phyloP scores from a whole-genome alignment of 148 eudicot genomes.

The Rhododendron molle region DNA sequence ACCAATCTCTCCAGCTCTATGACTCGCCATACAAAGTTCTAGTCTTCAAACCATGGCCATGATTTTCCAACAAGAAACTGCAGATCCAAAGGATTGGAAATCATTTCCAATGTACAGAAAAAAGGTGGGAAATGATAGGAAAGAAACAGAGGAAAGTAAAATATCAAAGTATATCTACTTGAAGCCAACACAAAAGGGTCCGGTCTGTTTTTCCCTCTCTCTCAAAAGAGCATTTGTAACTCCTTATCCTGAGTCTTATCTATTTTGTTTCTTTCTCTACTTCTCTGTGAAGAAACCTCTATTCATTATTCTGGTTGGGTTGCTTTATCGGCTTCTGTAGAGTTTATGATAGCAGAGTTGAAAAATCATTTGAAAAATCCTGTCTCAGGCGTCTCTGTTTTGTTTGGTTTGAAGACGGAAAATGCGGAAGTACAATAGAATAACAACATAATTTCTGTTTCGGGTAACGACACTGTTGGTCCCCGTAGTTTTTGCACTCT shows the following conservation, averaged over 20 bases:
- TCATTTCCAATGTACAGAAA: neutral
- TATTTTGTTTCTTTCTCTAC: neutral
- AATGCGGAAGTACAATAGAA: slow-evolving; percentile 9
- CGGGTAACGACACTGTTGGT: neutral
- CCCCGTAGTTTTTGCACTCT: neutral
- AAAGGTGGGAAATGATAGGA: no score
- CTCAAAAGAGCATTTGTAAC: neutral
- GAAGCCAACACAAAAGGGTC: slow-evolving; percentile 6
- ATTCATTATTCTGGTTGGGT: slow-evolving; percentile 1
- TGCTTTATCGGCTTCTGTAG: neutral
- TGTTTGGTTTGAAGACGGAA: slow-evolving; percentile 30
- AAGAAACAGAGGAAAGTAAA: neutral
- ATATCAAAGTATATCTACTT: slow-evolving; percentile 17
- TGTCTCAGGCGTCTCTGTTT: slow-evolving; percentile 28
- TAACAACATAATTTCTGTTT: slow-evolving; percentile 1
- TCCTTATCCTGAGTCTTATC: neutral
- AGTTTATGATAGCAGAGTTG: slow-evolving; percentile 24
- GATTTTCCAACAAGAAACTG: neutral
- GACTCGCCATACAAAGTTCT: slow-evolving; percentile 69
- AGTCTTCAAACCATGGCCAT: slow-evolving; percentile 30
- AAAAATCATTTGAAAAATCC: slow-evolving; percentile 23
- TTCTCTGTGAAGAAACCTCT: slow-evolving; percentile 7
- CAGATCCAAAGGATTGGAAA: neutral
- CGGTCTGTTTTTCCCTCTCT: slow-evolving; percentile 1
- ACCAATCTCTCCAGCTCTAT: slow-evolving; percentile 51